A percentile compares a stretch with the other conserved stretches of the same genome.
phyloP scores from a whole-genome alignment of 2,329 filamentous ascomycete species.

The Clarireedia paspali region DNA sequence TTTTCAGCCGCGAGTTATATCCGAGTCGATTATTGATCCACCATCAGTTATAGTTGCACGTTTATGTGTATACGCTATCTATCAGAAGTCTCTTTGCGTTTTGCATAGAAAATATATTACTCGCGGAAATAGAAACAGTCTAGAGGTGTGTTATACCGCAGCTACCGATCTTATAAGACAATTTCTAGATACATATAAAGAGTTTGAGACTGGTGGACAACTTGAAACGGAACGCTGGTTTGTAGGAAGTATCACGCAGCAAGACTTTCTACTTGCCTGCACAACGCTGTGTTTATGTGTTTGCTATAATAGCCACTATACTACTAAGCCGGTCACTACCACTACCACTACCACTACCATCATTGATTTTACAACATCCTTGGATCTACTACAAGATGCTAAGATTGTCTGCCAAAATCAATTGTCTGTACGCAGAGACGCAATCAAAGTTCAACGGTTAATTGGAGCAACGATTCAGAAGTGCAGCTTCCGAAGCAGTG shows the following conservation, averaged over 20 bases:
- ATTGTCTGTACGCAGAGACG: no score
- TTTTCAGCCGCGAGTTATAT: constrained; percentile 17
- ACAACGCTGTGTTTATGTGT: constrained; percentile 21
- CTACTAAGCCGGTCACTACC: not conserved
- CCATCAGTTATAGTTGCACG: constrained; percentile 23
- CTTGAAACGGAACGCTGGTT: constrained; percentile 23
- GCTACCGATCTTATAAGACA: constrained; percentile 17
- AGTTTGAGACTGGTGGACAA: constrained; percentile 22
- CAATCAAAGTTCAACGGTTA: not conserved
- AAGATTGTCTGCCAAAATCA: not conserved
- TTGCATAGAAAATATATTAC: constrained; percentile 25
- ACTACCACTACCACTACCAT: no score
- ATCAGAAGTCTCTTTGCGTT: constrained; percentile 24
- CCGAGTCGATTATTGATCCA: constrained; percentile 19
- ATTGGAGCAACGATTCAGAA: not conserved
- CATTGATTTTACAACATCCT: not conserved
- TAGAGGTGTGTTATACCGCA: constrained; percentile 17
- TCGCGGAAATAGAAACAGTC: constrained; percentile 17
- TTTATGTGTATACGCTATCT: constrained; percentile 18
- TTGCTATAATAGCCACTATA: not conserved
- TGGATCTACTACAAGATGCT: not conserved
- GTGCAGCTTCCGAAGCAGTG: not conserved
- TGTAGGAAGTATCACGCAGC: constrained; percentile 22
- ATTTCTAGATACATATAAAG: constrained; percentile 23
- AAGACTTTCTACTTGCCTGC: constrained; percentile 25